A percentile compares a stretch with the other conserved stretches of the same genome.
Conservation (phyloP, 2,329 filamentous ascomycete genomes). For the Penicillium sp. region DNA sequence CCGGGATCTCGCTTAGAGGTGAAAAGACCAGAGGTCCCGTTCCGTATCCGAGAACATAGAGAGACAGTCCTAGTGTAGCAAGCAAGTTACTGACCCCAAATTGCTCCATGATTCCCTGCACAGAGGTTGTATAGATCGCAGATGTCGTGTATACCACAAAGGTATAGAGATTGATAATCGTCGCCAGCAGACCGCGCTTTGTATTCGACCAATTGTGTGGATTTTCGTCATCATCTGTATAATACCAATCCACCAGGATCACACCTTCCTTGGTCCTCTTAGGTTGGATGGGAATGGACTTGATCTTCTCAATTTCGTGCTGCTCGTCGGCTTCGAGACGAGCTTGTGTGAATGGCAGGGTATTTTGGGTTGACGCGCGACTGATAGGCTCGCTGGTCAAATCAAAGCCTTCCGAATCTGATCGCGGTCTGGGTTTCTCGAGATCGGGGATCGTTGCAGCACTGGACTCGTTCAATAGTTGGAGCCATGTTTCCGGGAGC, state of each 20-base stretch:
- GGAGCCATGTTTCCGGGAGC: constrained; percentile 31
- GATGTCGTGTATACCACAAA: constrained; percentile 44
- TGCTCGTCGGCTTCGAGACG: constrained; percentile 36
- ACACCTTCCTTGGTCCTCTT: constrained; percentile 41
- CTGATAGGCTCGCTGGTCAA: constrained; percentile 12
- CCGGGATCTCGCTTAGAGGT: constrained; percentile 68
- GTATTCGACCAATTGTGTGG: constrained; percentile 39
- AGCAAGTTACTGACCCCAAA: constrained; percentile 36
- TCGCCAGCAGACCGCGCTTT: constrained; percentile 32
- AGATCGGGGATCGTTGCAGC: background rate
- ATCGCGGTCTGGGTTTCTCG: background rate
- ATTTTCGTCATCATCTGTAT: constrained; percentile 32
- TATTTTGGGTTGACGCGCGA: constrained; percentile 18
- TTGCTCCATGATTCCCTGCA: constrained; percentile 28
- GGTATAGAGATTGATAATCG: constrained; percentile 39
- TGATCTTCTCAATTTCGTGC: constrained; percentile 32
- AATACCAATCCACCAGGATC: constrained; percentile 43
- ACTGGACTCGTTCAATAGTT: constrained; percentile 19
- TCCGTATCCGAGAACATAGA: constrained; percentile 52
- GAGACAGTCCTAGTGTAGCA: constrained; percentile 38
- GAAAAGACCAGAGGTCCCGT: constrained; percentile 68
- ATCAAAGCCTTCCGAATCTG: background rate
- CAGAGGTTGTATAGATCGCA: constrained; percentile 38
- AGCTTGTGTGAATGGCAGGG: constrained; percentile 22
- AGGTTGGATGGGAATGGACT: constrained; percentile 38